Conservation (phyloP, 129 eudicot genomes). For the Flaveria bidentis region DNA sequence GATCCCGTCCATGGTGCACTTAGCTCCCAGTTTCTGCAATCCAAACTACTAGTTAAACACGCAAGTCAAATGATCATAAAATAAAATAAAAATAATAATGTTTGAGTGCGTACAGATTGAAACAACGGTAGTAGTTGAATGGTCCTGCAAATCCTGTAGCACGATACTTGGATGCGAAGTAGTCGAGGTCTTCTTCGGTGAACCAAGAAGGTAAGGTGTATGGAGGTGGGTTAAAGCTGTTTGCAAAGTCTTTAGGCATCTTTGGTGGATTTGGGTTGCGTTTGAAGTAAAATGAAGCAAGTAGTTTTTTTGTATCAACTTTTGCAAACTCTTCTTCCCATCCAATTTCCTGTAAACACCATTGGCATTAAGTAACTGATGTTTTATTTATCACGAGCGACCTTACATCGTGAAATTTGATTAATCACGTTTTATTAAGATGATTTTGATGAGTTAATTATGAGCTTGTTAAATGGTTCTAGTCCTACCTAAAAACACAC, state of each 20-base stretch:
- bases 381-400: too few species aligned
- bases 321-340: conserved; percentile 72
- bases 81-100: neutral
- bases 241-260: conserved; percentile 49
- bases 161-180: conserved; percentile 60
- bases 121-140: conserved; percentile 65
- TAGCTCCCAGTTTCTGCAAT: conserved; percentile 77
- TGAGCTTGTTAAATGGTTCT: too few species aligned
- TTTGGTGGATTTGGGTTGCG: conserved; percentile 52
- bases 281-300: conserved; percentile 43
- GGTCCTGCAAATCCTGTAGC: conserved; percentile 70
- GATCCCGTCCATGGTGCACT: conserved; percentile 62
- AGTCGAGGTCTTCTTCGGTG: conserved; percentile 64
- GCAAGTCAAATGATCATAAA: neutral
- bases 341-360: conserved; percentile 57
- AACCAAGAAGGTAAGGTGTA: conserved; percentile 66
- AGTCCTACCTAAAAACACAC: too few species aligned
- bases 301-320: conserved; percentile 48
- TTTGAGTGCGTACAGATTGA: conserved; percentile 55
- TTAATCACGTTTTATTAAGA: too few species aligned
- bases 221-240: conserved; percentile 35
- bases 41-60: neutral
- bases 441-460: too few species aligned
- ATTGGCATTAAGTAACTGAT: neutral
- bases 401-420: too few species aligned